A percentile compares a stretch with the other conserved stretches of the same genome.
phyloP scores from a whole-genome alignment of 2,329 filamentous ascomycete species.

The Colletotrichum tropicale region DNA sequence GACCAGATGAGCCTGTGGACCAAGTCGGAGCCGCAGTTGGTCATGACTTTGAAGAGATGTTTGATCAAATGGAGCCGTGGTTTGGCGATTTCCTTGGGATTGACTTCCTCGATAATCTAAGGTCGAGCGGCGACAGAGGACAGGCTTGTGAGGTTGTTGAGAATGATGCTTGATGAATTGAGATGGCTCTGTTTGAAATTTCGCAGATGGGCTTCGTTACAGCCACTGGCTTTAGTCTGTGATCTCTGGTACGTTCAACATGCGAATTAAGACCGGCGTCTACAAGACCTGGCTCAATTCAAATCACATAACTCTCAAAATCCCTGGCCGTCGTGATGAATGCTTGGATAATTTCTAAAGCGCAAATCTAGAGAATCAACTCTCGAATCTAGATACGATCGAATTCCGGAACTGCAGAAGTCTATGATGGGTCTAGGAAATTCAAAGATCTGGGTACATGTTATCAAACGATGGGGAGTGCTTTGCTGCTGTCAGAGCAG shows the following conservation, averaged over 20 bases:
- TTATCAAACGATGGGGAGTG: not conserved
- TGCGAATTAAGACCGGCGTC: not conserved
- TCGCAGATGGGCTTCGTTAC: not conserved
- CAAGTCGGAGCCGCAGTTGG: not conserved
- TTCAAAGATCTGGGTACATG: not conserved
- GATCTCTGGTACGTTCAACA: not conserved
- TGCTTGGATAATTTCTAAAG: accelerated
- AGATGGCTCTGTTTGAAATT: not conserved
- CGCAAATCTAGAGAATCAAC: accelerated
- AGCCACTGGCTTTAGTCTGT: not conserved
- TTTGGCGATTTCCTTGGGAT: not conserved
- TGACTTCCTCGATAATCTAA: not conserved
- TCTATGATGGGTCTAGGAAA: not conserved
- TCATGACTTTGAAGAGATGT: not conserved
- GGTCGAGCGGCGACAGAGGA: not conserved
- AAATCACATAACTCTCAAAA: accelerated
- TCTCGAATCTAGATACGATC: accelerated
- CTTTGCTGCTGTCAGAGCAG: not conserved
- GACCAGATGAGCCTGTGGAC: not conserved
- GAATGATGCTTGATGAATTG: not conserved
- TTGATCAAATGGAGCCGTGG: not conserved
- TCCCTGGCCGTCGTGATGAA: not conserved
- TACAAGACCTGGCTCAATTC: not conserved
- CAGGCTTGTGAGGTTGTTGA: not conserved
- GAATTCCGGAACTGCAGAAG: not conserved